phyloP scores from a whole-genome alignment of 768 basidiomycete genomes.

The Coprinellus aureogranulatus region DNA sequence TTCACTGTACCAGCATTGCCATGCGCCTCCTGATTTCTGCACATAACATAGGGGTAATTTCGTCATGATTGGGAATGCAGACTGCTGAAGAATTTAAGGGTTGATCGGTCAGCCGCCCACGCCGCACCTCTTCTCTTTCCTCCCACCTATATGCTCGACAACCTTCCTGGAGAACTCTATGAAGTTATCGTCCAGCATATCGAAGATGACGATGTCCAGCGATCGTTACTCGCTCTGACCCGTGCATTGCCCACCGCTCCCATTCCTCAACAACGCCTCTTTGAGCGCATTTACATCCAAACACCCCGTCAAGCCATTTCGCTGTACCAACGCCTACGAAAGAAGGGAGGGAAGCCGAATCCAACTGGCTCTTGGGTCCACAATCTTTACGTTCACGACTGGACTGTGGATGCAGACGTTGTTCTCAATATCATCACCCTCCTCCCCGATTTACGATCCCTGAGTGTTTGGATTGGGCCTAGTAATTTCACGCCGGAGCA shows the following conservation, averaged over 20 bases:
- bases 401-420: constrained; percentile 74
- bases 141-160: constrained; percentile 25
- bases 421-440: constrained; percentile 65
- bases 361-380: constrained; percentile 38
- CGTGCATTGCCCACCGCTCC: constrained; percentile 61
- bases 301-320: constrained; percentile 50
- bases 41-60: neutral
- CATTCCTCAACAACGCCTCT: constrained; percentile 57
- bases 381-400: constrained; percentile 54
- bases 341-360: neutral
- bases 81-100: neutral
- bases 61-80: neutral
- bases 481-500: constrained; percentile 78
- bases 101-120: neutral
- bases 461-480: constrained; percentile 73
- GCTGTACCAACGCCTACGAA: constrained; percentile 53
- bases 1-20: neutral
- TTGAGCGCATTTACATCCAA: constrained; percentile 52
- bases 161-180: constrained; percentile 68
- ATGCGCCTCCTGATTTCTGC: no score
- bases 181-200: constrained; percentile 54
- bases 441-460: constrained; percentile 46
- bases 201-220: constrained; percentile 43
- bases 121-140: neutral
- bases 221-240: constrained; percentile 55